Base-by-base conservation (phyloP, 306 rosid genomes). In the Vigna radiata region DNA sequence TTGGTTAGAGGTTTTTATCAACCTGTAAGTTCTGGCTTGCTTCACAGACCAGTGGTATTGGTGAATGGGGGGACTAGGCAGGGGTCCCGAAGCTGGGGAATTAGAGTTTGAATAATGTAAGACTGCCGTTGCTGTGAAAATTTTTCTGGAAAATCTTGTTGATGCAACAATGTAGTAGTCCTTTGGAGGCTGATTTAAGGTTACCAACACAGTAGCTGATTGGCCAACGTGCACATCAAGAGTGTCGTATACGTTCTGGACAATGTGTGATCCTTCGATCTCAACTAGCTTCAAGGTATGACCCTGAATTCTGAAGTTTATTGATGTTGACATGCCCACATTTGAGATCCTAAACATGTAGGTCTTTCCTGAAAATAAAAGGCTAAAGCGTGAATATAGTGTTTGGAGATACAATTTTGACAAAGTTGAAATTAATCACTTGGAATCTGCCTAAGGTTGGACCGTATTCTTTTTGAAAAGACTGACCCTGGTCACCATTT, bases 211-310 rank as follows among this genome's bases (percentile, higher is more conserved):
- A 1, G 96, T 44, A 25, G 84, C 74, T 2, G 97, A 92, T 87
- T 95, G 99, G 12, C 99, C 99, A 76, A 92, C 97, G 82, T 95
- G 99, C 16, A 95, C 88, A 73, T 95, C 99, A 70, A 95, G 96
- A 17, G 97, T 88, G 75, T 95, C 96, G 3, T 95, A 95, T 23
- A n/a, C 46, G 79, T 88, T 92, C 75, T 95, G 98, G 27, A 91
- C 15, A 29, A 89, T 69, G 82, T 92, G 98, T 36, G 99, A 92
- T n/a, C 99, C 99, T 89, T 95, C 99, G 6, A 89, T 87, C 82
- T 95, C 99, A 15, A 92, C 92, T 53, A 95, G 82, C 83, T 92
- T 95, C 80, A 95, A 8, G 56, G 73, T 17, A 77, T 95, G 99
- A 36, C 90, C 89, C 59, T 92, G 94, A 78, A 95, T 95, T 78